Percentiles rank a stretch among this genome's conserved stretches.
phyloP scores from a whole-genome alignment of 1,284 basidiomycete genomes.

The Pyrrhoderma noxium region DNA sequence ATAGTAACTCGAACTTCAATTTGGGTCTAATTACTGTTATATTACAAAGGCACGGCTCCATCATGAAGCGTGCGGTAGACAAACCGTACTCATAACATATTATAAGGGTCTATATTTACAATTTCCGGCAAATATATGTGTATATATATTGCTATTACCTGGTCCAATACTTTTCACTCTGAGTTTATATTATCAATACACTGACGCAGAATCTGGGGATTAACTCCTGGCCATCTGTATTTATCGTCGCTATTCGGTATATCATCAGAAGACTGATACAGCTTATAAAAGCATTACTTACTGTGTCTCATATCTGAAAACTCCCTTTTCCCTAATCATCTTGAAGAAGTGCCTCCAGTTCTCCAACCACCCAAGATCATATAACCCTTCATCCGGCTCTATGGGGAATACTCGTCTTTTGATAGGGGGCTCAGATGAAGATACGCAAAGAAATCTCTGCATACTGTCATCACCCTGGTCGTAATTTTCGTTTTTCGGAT shows the following conservation, averaged over 20 bases:
- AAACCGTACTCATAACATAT: too few species aligned
- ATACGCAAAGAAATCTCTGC: slow-evolving; percentile 11
- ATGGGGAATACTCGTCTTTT: slow-evolving; percentile 19
- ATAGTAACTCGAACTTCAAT: too few species aligned
- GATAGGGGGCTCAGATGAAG: background rate
- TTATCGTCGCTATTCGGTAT: slow-evolving; percentile 17
- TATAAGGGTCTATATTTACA: too few species aligned
- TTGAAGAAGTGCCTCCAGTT: slow-evolving; percentile 29
- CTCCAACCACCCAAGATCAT: slow-evolving; percentile 34
- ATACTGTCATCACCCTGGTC: background rate
- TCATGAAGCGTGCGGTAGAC: too few species aligned
- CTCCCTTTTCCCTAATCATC: slow-evolving; percentile 15
- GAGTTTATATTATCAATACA: background rate
- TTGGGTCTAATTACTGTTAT: too few species aligned
- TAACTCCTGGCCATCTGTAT: slow-evolving; percentile 37
- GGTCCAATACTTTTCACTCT: too few species aligned
- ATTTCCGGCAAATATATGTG: too few species aligned
- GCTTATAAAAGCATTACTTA: too few species aligned
- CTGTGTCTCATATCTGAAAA: too few species aligned
- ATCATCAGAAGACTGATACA: background rate
- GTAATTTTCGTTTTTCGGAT: background rate
- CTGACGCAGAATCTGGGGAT: slow-evolving; percentile 29
- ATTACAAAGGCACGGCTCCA: slow-evolving; percentile 16
- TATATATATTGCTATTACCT: too few species aligned
- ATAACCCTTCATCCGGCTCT: slow-evolving; percentile 31